Evolutionary conservation across 2,329 filamentous ascomycete genomes (phyloP), one percentile per base, ranked within the genome.

Genomic region (Alternaria solani): DNA sequence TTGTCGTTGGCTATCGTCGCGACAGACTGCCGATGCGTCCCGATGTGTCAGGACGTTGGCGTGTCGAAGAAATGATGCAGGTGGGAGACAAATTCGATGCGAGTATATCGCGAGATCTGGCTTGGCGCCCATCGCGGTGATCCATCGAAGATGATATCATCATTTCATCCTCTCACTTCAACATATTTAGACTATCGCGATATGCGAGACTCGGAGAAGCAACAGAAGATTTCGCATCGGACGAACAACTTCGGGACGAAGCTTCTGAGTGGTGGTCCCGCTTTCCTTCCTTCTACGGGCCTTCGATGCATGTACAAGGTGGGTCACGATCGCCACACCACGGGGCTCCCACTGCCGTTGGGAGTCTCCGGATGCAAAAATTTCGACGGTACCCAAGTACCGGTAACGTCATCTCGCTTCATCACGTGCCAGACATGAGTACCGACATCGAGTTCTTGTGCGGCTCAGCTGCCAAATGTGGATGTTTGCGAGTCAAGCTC

Each of bases 231-330:
- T 30, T 12, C 16, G 11, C 16, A n/a, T 28, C 55, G 44, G 28
- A 51, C 26, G 20, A 57, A 51, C 26, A 16, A 9, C 9, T 18
- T 14, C 53, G 41, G 53, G 41, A 32, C 38, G 18, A 42, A 20
- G 20, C 18, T 30, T n/a, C 28, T 41, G 26, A 26, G 49, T 38
- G 18, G 7, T 36, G 20, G 47, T 39, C 46, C 23, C 52, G 32
- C 20, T 20, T 48, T 48, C 55, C 55, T 55, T 14, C 16, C 46
- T 55, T 59, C 56, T 49, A 59, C 36, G 51, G 28, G 34, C 32
- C 42, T 59, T 59, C 56, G 56, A 44, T 59, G 43, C 51, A 55
- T 36, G 20, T 32, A 43, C 36, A 48, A 42, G 56, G 47, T 56
- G 53, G 57, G 51, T 55, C 44, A 20, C 41, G 23, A 43, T 55